Conservation (phyloP, 768 basidiomycete species). For the Leccinum subtestaceum region DNA sequence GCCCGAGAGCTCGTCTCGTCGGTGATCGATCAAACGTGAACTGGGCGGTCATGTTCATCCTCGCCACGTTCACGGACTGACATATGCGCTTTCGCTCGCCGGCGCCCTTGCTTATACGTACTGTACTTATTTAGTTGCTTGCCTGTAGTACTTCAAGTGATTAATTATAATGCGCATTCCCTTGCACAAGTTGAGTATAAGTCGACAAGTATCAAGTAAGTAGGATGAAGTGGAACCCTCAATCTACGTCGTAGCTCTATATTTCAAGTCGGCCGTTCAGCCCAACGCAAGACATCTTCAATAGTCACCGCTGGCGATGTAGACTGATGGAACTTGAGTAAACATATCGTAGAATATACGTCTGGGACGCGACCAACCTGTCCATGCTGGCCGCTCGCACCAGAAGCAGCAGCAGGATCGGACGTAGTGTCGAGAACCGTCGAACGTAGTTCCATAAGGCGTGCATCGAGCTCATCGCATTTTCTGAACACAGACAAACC, state of each 20-base stretch:
- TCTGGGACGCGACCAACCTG: slow-evolving; percentile 15
- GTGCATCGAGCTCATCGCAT: slow-evolving; percentile 68
- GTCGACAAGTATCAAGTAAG: too few relatives aligned
- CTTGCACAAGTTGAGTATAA: too few relatives aligned
- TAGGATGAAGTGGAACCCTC: too few relatives aligned
- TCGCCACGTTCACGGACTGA: too few relatives aligned
- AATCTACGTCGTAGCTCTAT: background rate
- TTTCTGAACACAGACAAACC: slow-evolving; percentile 41
- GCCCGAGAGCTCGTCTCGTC: too few relatives aligned
- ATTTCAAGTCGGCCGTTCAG: slow-evolving; percentile 43
- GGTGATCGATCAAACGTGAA: too few relatives aligned
- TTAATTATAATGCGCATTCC: too few relatives aligned
- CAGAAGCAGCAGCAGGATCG: background rate
- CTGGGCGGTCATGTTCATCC: too few relatives aligned
- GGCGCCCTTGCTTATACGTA: too few relatives aligned
- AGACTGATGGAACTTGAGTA: slow-evolving; percentile 7
- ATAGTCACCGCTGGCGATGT: slow-evolving; percentile 11
- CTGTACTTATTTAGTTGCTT: too few relatives aligned
- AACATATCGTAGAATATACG: background rate
- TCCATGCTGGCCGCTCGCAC: slow-evolving; percentile 6
- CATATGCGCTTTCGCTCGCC: too few relatives aligned
- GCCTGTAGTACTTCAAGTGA: too few relatives aligned
- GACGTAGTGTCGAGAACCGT: slow-evolving; percentile 15
- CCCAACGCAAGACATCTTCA: slow-evolving; percentile 55
- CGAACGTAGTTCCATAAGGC: slow-evolving; percentile 53